Evolutionary conservation across 805 yeast genomes (phyloP).

Genomic region (Yarrowia sp.): DNA sequence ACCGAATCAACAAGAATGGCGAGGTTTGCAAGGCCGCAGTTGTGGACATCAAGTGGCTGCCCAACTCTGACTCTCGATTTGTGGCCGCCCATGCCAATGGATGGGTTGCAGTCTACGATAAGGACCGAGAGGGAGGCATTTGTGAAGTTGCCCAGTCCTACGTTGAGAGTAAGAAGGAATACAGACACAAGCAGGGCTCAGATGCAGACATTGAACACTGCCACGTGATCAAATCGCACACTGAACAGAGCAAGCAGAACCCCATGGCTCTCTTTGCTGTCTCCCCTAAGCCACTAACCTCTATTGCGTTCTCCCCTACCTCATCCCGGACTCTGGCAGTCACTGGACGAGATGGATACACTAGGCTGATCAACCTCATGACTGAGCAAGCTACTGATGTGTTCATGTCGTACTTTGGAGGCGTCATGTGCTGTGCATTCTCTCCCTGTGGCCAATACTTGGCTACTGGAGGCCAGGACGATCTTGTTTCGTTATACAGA

Average conservation of each 20-base stretch:
- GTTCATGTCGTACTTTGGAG: conserved; percentile 63
- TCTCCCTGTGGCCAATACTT: conserved; percentile 53
- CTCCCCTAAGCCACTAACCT: conserved; percentile 57
- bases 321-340: conserved; percentile 28
- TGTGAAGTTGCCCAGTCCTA: neutral
- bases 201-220: neutral
- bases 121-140: conserved; percentile 47
- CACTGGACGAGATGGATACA: conserved; percentile 62
- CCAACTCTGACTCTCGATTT: conserved; percentile 44
- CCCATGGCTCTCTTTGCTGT: conserved; percentile 63
- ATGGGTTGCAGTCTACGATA: conserved; percentile 50
- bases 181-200: neutral
- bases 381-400: conserved; percentile 49
- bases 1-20: conserved; percentile 53
- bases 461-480: conserved; percentile 55
- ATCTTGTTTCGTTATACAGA: conserved; percentile 46
- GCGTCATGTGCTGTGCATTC: conserved; percentile 50
- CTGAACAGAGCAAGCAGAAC: conserved; percentile 33
- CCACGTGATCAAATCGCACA: conserved; percentile 15
- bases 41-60: conserved; percentile 48
- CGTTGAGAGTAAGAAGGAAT: conserved; percentile 10
- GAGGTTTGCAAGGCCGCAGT: conserved; percentile 44
- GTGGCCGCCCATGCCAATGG: conserved; percentile 65
- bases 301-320: conserved; percentile 44
- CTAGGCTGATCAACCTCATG: conserved; percentile 53